Evolutionary conservation across 1,284 basidiomycete genomes (phyloP), one percentile per base, ranked within the genome.

Genomic region (Cryptococcus deneoformans): DNA sequence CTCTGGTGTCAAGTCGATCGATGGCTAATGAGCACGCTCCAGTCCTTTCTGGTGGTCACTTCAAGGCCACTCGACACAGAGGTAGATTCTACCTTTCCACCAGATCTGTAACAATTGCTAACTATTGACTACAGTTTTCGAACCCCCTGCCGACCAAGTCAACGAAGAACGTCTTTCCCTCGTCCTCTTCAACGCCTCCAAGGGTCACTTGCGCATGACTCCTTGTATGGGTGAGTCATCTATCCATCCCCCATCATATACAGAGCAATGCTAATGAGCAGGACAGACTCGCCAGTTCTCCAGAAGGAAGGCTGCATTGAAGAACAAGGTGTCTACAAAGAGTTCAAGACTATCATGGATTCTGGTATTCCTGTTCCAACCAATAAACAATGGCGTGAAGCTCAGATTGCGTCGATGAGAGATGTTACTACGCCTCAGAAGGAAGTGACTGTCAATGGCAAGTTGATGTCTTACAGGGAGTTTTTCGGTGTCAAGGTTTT

Each of bases 101-200:
- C 5, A 29, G 29, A 29, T 5, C 29, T 29, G 29, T 29, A 29
- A 29, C 29, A 29, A 5, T 29, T 29, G 29, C 29, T 29, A 29
- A 29, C 29, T 29, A 29, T 29, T 29, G 29, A 29, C 29, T 4
- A 29, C 29, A 29, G 76, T 78, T 2, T 71, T 74, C 34, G 68
- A 72, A 1, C 76, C 76, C 0, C 76, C 76, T 2, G 62, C 60
- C 9, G 76, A 78, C 58, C 76, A 78, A 55, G n/a, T 29, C 16
- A 12, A 67, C 69, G 6, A 68, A 73, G 68, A 72, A 34, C 64
- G 77, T 4, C 64, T 78, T 5, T 76, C 75, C 24, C 58, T 77
- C 16, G 77, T 79, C 38, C 74, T 74, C 62, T 79, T 79, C 67
- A 76, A 76, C 34, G 70, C 77, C 2, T 75, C 75, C 59, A 71